Conservation (phyloP, 148 eudicot genomes). For the Rhododendron vialii region DNA sequence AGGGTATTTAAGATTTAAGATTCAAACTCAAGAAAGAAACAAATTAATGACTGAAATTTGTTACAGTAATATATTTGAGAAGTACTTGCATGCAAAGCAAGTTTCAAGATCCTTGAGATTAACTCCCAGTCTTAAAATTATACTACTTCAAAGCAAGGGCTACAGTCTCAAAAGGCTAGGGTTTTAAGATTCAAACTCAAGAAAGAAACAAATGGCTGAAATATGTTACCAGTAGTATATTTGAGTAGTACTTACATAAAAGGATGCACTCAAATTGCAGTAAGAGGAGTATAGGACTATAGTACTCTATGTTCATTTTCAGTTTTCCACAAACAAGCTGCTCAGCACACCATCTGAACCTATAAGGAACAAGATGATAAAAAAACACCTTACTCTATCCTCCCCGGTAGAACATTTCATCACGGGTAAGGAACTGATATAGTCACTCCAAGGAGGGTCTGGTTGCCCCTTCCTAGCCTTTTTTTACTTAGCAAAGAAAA, state of each 20-base stretch:
- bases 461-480: not conserved
- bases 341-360: not conserved
- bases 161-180: not conserved
- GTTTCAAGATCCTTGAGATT: not conserved
- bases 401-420: not conserved
- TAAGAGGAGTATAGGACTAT: not conserved
- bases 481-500: not conserved
- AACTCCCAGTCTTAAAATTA: not conserved
- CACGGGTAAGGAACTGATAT: not conserved
- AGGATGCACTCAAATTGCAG: not conserved
- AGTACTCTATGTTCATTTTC: not conserved
- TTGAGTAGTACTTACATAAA: not conserved
- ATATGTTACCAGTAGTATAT: not conserved
- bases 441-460: not conserved
- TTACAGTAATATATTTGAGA: not conserved
- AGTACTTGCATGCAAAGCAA: not conserved
- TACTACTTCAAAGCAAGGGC: not conserved
- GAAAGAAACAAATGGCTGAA: not conserved
- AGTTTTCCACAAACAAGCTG: conserved; percentile 12
- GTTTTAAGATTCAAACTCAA: not conserved
- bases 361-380: conserved; percentile 6
- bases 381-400: conserved; percentile 13
- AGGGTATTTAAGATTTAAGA: not conserved
- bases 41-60: not conserved
- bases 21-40: not conserved